Base-by-base conservation (phyloP, 768 basidiomycete species). In the Gyrodon lividus region DNA sequence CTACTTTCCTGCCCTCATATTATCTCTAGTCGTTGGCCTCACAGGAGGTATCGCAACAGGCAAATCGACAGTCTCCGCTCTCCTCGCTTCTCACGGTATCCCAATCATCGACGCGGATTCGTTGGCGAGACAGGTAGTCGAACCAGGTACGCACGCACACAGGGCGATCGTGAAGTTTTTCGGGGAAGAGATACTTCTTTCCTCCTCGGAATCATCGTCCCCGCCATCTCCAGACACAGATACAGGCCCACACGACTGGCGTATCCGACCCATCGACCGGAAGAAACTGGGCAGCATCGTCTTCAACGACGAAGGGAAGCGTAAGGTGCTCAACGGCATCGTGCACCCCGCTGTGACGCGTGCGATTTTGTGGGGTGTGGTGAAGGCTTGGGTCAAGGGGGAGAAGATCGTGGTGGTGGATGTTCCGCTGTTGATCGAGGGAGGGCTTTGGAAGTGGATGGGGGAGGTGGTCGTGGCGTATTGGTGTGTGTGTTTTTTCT, bases 11-110 rank as follows among this genome's bases (percentile, higher is more conserved):
- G 13, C 42, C 23, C 14, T 48, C 22, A n/a, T 4, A 28, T 28
- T 10, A 28, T 10, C 3, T 28, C 5, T 57, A 96, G 95, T 98
- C 52, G 81, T 97, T 55, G 96, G 97, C 35, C 81, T 99, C 19
- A 98, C 96, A 24, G 97, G 97, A 7, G 92, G 95, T 2, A 98
- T 99, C 51, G 92, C 94, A 19, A 94, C 93, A 6, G 94, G 96
- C 47, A 99, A 99, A 73, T 97, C 95, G 0, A 89, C 93, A 12
- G 97, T 94, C 10, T 91, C 94, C 0, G 70, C 72, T 6, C 75
- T 94, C 37, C 75, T 98, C 31, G 77, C 78, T 46, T 72, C 77
- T 0, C 84, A 84, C 58, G 61, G 68, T 26, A 72, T 98, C 26
- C 90, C 92, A n/a, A 74, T 98, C 59, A 80, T 98, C 59, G 97